A percentile compares a stretch with the other conserved stretches of the same genome.
Evolutionary conservation across 2,329 filamentous ascomycete genomes (phyloP).

Genomic region (Diaporthe caulivora): DNA sequence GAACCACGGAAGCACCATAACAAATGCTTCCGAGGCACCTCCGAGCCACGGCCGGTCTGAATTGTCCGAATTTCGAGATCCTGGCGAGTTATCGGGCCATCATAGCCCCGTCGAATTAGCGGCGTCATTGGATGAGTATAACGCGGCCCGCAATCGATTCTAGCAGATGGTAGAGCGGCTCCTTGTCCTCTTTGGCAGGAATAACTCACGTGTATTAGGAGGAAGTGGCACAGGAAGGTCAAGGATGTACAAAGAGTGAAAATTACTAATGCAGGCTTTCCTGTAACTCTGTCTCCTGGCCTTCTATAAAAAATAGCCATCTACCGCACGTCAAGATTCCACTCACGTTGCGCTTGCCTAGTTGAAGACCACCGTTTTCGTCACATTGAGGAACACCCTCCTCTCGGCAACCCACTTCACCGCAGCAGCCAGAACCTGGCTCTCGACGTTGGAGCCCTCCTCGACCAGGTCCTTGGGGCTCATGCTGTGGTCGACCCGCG

Average conservation of each 20-base stretch:
- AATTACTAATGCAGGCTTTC: background rate
- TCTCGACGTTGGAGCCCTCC: constrained; percentile 87
- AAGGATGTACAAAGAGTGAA: background rate
- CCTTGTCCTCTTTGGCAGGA: no score
- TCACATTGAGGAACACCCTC: constrained; percentile 81
- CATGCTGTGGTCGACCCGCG: constrained; percentile 82
- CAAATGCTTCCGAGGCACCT: background rate
- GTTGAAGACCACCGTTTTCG: constrained; percentile 84
- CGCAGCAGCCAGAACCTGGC: constrained; percentile 82
- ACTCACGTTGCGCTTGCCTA: constrained; percentile 40
- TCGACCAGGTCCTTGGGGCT: constrained; percentile 81
- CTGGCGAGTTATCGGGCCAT: background rate
- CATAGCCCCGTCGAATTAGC: background rate
- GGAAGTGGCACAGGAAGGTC: background rate
- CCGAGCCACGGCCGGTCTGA: background rate
- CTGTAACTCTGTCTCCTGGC: background rate
- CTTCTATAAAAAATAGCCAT: background rate
- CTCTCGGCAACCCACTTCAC: constrained; percentile 88
- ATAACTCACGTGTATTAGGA: background rate
- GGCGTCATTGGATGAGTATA: background rate
- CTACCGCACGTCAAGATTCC: background rate
- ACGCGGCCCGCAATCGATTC: background rate
- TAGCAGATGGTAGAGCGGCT: background rate
- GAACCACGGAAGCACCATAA: background rate
- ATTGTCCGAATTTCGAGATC: background rate